Base-by-base conservation (phyloP, 1,284 basidiomycete genomes). In the Paramarasmius palmivorus region DNA sequence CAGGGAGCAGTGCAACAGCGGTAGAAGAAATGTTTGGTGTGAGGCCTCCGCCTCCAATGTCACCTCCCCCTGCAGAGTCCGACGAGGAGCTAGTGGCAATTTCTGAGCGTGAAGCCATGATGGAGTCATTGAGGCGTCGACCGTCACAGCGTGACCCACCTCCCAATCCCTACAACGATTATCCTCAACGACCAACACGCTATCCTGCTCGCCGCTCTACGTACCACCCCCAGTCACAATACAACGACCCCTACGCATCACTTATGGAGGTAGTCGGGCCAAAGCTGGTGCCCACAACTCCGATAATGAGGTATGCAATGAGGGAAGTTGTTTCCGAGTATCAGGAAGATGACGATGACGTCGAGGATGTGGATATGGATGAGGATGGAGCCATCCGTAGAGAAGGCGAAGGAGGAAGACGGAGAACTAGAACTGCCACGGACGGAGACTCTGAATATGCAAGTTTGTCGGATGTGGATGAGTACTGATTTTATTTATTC, bases 291-390 rank as follows among this genome's bases (percentile, higher is more conserved):
- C 85, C 90, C 8, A 78, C 81, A 19, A 88, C 89, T 2, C 89
- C 90, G 1, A 86, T 92, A 54, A 87, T 92, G 81, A 73, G 84
- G 23, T 88, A 74, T 66, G 90, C 90, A 44, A 92, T 92, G 88
- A 73, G 81, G 47, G 82, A 87, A 63, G 90, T 92, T 12, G 79
- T 92, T 20, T 77, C 81, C 62, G 90, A 92, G 68, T 90, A 90
- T 59, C 84, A 88, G 59, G 85, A 88, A 59, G 79, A 79, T 14
- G 47, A 49, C n/a, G 15, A 32, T 10, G 44, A 46, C n/a, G 44
- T 29, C 12, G 55, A 57, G 23, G 44, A 46, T 10, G 44, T 17
- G 8, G 25, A 25, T 10, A 8, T 46, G 15, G 44, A 19, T 15
- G 25, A 17, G 25, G 44, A 46, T 7, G 44, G 25, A 2, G 19